Evolutionary conservation across 2,329 filamentous ascomycete species (phyloP).

Genomic region (Calonectria honghensis): DNA sequence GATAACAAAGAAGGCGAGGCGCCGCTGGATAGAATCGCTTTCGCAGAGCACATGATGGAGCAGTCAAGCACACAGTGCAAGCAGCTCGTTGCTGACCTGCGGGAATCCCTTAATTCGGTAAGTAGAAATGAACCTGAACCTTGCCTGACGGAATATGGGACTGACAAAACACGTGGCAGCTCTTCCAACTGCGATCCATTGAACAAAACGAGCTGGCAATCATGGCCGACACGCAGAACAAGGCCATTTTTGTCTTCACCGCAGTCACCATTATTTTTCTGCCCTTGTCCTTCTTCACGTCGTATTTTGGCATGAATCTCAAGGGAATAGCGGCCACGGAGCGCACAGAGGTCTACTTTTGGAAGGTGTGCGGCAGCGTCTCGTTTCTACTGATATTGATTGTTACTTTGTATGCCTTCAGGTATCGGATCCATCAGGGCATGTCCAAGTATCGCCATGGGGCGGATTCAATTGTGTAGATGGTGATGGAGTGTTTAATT

Average conservation of each 20-base stretch:
- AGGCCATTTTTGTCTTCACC: neutral
- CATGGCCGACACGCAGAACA: neutral
- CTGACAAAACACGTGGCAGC: too few relatives aligned
- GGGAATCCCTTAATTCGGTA: too few relatives aligned
- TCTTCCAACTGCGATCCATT: too few relatives aligned
- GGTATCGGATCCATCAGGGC: neutral
- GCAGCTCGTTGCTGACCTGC: too few relatives aligned
- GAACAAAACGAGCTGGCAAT: too few relatives aligned
- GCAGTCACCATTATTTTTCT: neutral
- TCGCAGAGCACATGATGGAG: too few relatives aligned
- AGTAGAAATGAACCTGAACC: too few relatives aligned
- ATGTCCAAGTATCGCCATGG: neutral
- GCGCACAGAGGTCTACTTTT: neutral
- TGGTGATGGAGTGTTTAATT: neutral
- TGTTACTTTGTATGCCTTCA: neutral
- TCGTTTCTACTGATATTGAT: neutral
- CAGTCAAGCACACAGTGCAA: too few relatives aligned
- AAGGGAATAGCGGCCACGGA: neutral
- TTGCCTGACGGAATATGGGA: too few relatives aligned
- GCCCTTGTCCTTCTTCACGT: neutral
- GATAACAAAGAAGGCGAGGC: too few relatives aligned
- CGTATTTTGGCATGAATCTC: neutral
- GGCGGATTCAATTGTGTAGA: neutral
- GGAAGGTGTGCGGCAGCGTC: neutral
- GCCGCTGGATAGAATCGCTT: too few relatives aligned